Percentiles rank a stretch among this genome's conserved stretches.
Conservation (phyloP, 345 rosid species). For the Aegle marmelos region DNA sequence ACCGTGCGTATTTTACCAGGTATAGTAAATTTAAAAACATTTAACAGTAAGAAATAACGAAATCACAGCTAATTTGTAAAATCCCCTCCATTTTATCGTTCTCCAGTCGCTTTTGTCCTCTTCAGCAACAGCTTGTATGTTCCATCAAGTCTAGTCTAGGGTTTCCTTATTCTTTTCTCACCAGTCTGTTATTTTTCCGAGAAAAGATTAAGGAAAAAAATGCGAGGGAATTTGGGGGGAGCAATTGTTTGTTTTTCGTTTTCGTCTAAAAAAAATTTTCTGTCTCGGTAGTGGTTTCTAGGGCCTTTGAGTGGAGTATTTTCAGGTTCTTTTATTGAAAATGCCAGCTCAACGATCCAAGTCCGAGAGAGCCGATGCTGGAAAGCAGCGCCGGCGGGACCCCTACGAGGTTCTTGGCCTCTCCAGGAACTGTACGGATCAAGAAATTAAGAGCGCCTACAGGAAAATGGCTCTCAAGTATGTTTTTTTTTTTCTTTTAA, state of each 20-base stretch:
- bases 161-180: slow-evolving; percentile 8
- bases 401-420: slow-evolving; percentile 89
- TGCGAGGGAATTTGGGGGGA: neutral
- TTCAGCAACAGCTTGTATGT: slow-evolving; percentile 25
- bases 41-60: slow-evolving; percentile 1
- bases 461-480: slow-evolving; percentile 97
- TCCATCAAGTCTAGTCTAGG: slow-evolving; percentile 11
- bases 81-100: slow-evolving; percentile 35
- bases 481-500: slow-evolving; percentile 4
- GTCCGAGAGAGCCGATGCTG: slow-evolving; percentile 68
- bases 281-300: slow-evolving; percentile 1
- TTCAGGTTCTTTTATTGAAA: slow-evolving; percentile 11
- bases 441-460: slow-evolving; percentile 88
- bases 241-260: neutral
- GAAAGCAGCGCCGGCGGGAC: slow-evolving; percentile 78
- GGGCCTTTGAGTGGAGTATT: slow-evolving; percentile 17
- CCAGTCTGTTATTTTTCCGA: neutral
- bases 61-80: slow-evolving; percentile 14
- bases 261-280: neutral
- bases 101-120: slow-evolving; percentile 20
- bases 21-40: neutral
- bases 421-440: slow-evolving; percentile 75
- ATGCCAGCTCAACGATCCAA: slow-evolving; percentile 66
- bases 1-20: slow-evolving; percentile 7
- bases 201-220: neutral